Evolutionary conservation across 306 rosid species (phyloP), one percentile per base, ranked within the genome.

Genomic region (Prunus mongolica): DNA sequence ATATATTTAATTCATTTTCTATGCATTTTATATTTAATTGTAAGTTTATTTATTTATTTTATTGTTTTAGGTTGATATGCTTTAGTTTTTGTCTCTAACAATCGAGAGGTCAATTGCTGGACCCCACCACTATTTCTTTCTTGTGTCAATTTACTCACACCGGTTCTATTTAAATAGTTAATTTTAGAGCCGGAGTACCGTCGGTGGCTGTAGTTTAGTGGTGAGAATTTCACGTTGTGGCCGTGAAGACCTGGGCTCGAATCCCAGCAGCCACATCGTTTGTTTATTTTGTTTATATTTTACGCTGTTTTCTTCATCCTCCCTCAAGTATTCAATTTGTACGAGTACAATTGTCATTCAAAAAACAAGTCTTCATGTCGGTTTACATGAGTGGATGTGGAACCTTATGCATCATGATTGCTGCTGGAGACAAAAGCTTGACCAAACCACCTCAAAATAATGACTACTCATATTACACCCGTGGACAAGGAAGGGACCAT

Each of bases 171-270:
- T 34, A 6, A 34, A 34, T 34, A 1, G 2, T 6, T 6, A 6
- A 6, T 34, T 34, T 34, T 6, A 6, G 2, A 6, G 41, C n/a
- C 7, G 19, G 3, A 16, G 0, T 0, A 15, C 1, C 6, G 2
- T 75, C 6, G 2, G 78, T 81, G 75, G 71, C 78, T 83, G 78
- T 75, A 78, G 75, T 77, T 77, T 77, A 67, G 73, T 62, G 80
- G 77, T 80, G 25, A 68, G 81, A 72, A 65, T 50, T 68, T 32
- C 74, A 62, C 80, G 77, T 74, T 78, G 79, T 78, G 82, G 74
- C 80, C 79, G 82, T 78, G 80, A 54, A 73, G 82, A 82, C 82
- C 70, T 67, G 77, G 70, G 86, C 82, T 78, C 76, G 79, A 82
- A 77, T 82, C 76, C 79, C 79, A 77, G 76, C 79, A 73, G 79